Evolutionary conservation across 2,329 filamentous ascomycete species (phyloP).

Genomic region (Akanthomyces dipterigenus): DNA sequence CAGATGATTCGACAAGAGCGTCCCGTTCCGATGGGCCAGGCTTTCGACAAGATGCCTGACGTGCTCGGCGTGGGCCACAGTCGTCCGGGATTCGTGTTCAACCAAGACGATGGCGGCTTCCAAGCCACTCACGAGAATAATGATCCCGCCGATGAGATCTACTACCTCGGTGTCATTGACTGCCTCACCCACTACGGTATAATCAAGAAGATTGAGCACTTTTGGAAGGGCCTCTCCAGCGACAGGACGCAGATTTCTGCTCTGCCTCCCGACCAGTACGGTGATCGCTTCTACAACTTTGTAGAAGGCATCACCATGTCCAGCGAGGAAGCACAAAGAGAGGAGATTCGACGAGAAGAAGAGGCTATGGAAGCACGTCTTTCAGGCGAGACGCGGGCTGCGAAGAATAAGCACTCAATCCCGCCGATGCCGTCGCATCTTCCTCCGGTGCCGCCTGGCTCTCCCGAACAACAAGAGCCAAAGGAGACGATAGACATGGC

Average conservation of each 20-base stretch:
- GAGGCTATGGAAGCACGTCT: slow-evolving; percentile 42
- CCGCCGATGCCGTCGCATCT: slow-evolving; percentile 41
- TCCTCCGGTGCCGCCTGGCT: slow-evolving; percentile 36
- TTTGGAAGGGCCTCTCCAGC: slow-evolving; percentile 87
- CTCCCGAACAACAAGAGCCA: slow-evolving; percentile 27
- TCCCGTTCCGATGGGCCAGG: slow-evolving; percentile 85
- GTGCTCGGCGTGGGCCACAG: slow-evolving; percentile 71
- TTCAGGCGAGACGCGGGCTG: slow-evolving; percentile 32
- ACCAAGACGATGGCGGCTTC: slow-evolving; percentile 89
- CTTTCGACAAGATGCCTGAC: slow-evolving; percentile 79
- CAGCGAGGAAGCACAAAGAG: slow-evolving; percentile 71
- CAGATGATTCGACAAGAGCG: slow-evolving; percentile 90
- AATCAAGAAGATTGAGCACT: slow-evolving; percentile 91
- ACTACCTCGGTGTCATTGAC: slow-evolving; percentile 97
- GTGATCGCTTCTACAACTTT: slow-evolving; percentile 89
- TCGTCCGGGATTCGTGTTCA: slow-evolving; percentile 72
- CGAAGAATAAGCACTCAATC: slow-evolving; percentile 25
- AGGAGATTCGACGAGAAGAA: slow-evolving; percentile 51
- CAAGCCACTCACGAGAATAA: slow-evolving; percentile 89
- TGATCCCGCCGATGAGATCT: slow-evolving; percentile 78
- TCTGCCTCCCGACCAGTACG: slow-evolving; percentile 82
- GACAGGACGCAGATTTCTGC: slow-evolving; percentile 87
- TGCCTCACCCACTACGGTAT: slow-evolving; percentile 94
- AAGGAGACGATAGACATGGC: slow-evolving; percentile 36
- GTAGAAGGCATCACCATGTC: slow-evolving; percentile 89